Conservation (phyloP, 2,329 filamentous ascomycete genomes). For the Cercospora sesami region DNA sequence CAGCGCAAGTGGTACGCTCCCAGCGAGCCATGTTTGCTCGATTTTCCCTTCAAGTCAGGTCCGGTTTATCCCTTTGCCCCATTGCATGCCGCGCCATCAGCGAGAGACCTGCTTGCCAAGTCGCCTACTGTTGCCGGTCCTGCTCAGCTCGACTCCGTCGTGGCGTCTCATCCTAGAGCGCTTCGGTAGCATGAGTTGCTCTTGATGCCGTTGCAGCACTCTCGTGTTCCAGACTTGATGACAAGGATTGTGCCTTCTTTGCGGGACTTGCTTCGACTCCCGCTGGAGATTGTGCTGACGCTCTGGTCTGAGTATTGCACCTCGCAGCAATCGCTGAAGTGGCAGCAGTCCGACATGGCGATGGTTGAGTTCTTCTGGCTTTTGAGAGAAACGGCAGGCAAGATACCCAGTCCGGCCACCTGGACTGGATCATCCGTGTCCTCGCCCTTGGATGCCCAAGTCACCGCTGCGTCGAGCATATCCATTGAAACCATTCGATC, state of each 20-base stretch:
- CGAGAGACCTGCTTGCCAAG: neutral
- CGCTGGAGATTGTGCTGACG: neutral
- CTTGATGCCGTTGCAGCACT: constrained; percentile 3
- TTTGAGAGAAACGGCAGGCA: constrained; percentile 15
- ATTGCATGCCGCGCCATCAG: neutral
- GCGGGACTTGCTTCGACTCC: constrained; percentile 16
- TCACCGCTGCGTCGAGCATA: constrained; percentile 16
- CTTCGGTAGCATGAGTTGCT: constrained; percentile 12
- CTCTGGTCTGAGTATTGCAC: constrained; percentile 3
- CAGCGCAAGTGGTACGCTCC: neutral
- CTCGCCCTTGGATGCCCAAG: constrained; percentile 14
- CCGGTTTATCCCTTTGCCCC: neutral
- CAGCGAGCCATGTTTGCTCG: neutral
- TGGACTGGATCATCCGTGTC: constrained; percentile 16
- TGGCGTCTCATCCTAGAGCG: constrained; percentile 12
- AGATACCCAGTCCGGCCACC: constrained; percentile 18
- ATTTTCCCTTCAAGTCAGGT: neutral
- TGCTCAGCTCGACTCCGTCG: neutral
- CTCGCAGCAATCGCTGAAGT: constrained; percentile 15
- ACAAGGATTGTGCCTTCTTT: constrained; percentile 14
- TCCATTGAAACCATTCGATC: constrained; percentile 10
- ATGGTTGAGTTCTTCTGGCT: constrained; percentile 17
- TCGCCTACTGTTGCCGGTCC: neutral
- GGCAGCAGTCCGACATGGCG: constrained; percentile 19
- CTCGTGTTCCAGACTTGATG: constrained; percentile 4